These are phyloP conservation scores for Thermomyces lanuginosus DNA, from an alignment of 2,329 filamentous ascomycete species.

Conservation along the genomic window DNA sequence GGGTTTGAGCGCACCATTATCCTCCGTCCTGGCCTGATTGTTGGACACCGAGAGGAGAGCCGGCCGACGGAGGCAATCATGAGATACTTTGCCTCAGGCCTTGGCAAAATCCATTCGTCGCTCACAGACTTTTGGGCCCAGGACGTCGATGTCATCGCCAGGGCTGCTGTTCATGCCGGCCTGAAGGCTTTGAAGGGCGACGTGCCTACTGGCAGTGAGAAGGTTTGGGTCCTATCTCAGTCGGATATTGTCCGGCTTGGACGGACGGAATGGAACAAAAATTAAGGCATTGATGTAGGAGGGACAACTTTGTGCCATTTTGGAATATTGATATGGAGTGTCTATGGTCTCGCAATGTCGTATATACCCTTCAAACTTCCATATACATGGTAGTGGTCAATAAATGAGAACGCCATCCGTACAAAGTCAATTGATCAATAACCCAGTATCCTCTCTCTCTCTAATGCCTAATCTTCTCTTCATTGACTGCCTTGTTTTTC, in stretches of 20 bases:
- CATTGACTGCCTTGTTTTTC: constrained; percentile 15
- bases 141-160: constrained; percentile 53
- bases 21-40: constrained; percentile 54
- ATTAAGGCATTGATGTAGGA: not conserved
- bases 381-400: no score
- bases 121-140: constrained; percentile 54
- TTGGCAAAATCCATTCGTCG: constrained; percentile 37
- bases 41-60: constrained; percentile 50
- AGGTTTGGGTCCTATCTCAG: constrained; percentile 24
- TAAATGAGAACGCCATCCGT: not conserved
- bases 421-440: not conserved
- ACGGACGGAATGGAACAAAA: constrained; percentile 11
- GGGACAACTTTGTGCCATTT: no score
- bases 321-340: no score
- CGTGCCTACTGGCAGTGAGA: constrained; percentile 22
- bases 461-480: constrained; percentile 1
- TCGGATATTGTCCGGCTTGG: constrained; percentile 22
- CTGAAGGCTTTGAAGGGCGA: constrained; percentile 26
- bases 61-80: constrained; percentile 43
- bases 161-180: constrained; percentile 22
- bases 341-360: no score
- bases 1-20: constrained; percentile 68
- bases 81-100: constrained; percentile 37
- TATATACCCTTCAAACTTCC: no score
- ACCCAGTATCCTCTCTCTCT: not conserved